phyloP scores from a whole-genome alignment of 2,329 filamentous ascomycete genomes.

The Aureobasidium sp. region DNA sequence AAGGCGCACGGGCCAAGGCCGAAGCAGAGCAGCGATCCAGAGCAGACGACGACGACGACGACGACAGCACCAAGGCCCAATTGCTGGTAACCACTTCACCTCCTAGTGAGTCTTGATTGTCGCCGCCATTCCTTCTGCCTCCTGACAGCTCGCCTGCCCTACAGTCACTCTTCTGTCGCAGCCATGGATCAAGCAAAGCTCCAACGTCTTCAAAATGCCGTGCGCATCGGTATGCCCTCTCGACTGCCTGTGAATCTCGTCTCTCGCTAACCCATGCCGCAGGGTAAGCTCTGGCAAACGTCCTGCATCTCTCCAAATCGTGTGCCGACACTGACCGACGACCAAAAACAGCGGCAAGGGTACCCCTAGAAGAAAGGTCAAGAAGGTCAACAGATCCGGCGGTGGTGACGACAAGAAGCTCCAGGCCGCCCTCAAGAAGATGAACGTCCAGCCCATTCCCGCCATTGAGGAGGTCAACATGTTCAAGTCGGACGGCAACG shows the following conservation, averaged over 20 bases:
- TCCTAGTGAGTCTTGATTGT: background rate
- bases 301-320: background rate
- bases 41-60: slow-evolving; percentile 11
- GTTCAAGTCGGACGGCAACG: slow-evolving; percentile 99
- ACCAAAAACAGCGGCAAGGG: slow-evolving; percentile 72
- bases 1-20: background rate
- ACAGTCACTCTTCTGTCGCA: background rate
- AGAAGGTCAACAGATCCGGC: slow-evolving; percentile 90
- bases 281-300: slow-evolving; percentile 29
- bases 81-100: slow-evolving; percentile 4
- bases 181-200: slow-evolving; percentile 58
- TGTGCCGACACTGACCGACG: slow-evolving; percentile 21
- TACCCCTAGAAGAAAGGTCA: slow-evolving; percentile 93
- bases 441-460: slow-evolving; percentile 99
- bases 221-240: slow-evolving; percentile 59
- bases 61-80: slow-evolving; percentile 13
- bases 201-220: slow-evolving; percentile 58
- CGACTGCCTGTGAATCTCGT: background rate
- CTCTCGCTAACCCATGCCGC: slow-evolving; percentile 22
- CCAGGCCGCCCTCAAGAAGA: slow-evolving; percentile 94
- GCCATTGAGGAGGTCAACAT: slow-evolving; percentile 99
- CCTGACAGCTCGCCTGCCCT: background rate
- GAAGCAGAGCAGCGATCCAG: slow-evolving; percentile 9
- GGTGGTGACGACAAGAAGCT: slow-evolving; percentile 99
- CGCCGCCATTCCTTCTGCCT: background rate